Conservation (phyloP, 768 basidiomycete species). For the Rhizopogon rudus region DNA sequence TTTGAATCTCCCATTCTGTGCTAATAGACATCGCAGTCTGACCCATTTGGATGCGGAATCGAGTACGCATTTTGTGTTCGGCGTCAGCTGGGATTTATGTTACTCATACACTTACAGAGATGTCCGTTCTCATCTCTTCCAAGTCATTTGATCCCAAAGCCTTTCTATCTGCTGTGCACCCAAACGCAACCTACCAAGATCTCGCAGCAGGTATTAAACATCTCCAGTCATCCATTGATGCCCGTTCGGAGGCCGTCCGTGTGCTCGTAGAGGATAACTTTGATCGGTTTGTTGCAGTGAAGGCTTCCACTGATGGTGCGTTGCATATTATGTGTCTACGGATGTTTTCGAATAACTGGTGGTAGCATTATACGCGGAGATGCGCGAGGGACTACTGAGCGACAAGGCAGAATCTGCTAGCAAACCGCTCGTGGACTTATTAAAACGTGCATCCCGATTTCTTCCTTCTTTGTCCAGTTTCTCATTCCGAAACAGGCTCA, state of each 20-base stretch:
- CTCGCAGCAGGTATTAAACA: slow-evolving; percentile 72
- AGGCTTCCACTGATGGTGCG: slow-evolving; percentile 91
- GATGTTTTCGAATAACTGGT: neutral
- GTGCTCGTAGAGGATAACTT: slow-evolving; percentile 97
- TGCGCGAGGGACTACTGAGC: slow-evolving; percentile 84
- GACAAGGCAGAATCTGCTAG: slow-evolving; percentile 79
- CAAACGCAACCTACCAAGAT: slow-evolving; percentile 93
- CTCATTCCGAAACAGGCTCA: slow-evolving; percentile 51
- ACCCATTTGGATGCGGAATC: slow-evolving; percentile 73
- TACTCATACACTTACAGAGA: slow-evolving; percentile 41
- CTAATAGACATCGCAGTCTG: slow-evolving; percentile 33
- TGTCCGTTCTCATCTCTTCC: slow-evolving; percentile 78
- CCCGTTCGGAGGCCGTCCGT: slow-evolving; percentile 90
- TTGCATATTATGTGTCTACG: slow-evolving; percentile 1
- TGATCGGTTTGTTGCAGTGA: slow-evolving; percentile 95
- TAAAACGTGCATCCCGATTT: slow-evolving; percentile 61
- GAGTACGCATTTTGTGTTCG: slow-evolving; percentile 43
- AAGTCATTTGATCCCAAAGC: slow-evolving; percentile 96
- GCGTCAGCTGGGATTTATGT: slow-evolving; percentile 2
- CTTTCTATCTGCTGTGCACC: slow-evolving; percentile 88
- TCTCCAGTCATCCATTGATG: slow-evolving; percentile 77
- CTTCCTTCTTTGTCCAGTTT: neutral
- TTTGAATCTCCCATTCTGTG: slow-evolving; percentile 1
- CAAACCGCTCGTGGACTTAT: slow-evolving; percentile 71
- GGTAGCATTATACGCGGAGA: slow-evolving; percentile 83